These are phyloP conservation scores for Penicillium dipodomyicola DNA, from an alignment of 495 filamentous ascomycete genomes.

Conservation along the genomic window DNA sequence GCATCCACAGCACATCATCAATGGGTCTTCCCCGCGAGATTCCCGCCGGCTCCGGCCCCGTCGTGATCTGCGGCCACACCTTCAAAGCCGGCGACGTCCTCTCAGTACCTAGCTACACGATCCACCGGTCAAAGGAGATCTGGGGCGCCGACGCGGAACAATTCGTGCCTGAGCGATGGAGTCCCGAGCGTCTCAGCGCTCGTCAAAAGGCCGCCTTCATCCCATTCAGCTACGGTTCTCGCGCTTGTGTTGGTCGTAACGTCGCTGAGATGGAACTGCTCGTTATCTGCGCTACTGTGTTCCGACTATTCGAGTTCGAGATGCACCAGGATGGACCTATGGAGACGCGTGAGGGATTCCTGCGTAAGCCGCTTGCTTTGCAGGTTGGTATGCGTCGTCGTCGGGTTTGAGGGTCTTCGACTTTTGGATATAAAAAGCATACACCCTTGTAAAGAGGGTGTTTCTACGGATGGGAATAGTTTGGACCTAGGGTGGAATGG, in stretches of 20 bases:
- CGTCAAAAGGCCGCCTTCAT: conserved; percentile 79
- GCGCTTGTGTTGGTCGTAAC: conserved; percentile 80
- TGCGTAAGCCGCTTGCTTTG: conserved; percentile 80
- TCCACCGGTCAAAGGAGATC: conserved; percentile 78
- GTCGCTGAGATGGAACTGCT: conserved; percentile 93
- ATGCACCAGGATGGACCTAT: conserved; percentile 64
- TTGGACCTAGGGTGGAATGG: conserved; percentile 14
- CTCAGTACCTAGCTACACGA: conserved; percentile 81
- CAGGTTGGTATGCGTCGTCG: conserved; percentile 66
- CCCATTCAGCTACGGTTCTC: conserved; percentile 78
- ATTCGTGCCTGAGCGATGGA: conserved; percentile 84
- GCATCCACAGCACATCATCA: conserved; percentile 84
- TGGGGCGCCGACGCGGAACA: conserved; percentile 77
- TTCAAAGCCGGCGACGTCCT: conserved; percentile 76
- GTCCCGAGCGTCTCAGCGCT: conserved; percentile 48
- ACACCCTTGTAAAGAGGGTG: background rate
- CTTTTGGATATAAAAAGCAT: background rate
- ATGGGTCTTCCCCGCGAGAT: conserved; percentile 85
- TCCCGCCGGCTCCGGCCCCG: conserved; percentile 56
- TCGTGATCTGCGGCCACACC: conserved; percentile 56
- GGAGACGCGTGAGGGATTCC: conserved; percentile 83
- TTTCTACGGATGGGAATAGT: background rate
- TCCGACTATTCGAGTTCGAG: conserved; percentile 70
- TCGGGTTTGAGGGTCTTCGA: conserved; percentile 6
- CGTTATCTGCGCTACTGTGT: conserved; percentile 74